Percentiles rank a stretch among this genome's conserved stretches.
Conservation (phyloP, 106 monocot genomes). For the Hemerocallis citrina region DNA sequence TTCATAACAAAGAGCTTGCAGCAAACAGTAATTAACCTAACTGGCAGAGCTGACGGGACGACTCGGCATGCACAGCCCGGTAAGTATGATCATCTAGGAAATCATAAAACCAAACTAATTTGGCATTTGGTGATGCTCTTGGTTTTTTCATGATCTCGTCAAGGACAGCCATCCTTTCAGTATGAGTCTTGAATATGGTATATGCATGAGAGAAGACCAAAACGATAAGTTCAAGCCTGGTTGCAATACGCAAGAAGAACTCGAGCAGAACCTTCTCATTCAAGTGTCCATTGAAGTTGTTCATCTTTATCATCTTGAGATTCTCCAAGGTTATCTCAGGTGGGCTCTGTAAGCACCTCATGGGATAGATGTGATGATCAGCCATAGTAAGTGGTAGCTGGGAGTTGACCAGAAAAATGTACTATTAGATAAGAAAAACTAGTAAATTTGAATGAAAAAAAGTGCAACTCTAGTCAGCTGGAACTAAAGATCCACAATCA, state of each 20-base stretch:
- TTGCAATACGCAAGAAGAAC: not conserved
- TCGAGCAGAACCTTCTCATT: constrained; percentile 5
- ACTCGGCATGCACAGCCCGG: too few species aligned
- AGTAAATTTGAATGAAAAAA: too few species aligned
- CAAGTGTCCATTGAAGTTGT: constrained; percentile 1
- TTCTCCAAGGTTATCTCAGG: not conserved
- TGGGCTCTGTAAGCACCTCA: not conserved
- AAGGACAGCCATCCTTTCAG: not conserved
- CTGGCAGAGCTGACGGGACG: too few species aligned
- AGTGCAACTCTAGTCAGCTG: too few species aligned
- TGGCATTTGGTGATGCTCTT: not conserved
- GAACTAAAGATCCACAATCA: too few species aligned
- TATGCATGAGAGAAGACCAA: not conserved
- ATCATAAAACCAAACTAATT: too few species aligned
- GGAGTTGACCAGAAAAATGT: not conserved
- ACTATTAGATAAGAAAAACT: not conserved
- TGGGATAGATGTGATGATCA: too few species aligned
- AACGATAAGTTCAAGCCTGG: constrained; percentile 1
- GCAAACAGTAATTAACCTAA: too few species aligned
- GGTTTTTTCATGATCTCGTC: not conserved
- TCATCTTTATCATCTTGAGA: constrained; percentile 8
- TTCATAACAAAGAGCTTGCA: too few species aligned
- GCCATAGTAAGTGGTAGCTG: not conserved
- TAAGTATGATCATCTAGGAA: too few species aligned
- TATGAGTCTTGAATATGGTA: not conserved